These are phyloP conservation scores for Trichosporon ovoides DNA, from an alignment of 1,284 basidiomycete species.

Conservation along the genomic window DNA sequence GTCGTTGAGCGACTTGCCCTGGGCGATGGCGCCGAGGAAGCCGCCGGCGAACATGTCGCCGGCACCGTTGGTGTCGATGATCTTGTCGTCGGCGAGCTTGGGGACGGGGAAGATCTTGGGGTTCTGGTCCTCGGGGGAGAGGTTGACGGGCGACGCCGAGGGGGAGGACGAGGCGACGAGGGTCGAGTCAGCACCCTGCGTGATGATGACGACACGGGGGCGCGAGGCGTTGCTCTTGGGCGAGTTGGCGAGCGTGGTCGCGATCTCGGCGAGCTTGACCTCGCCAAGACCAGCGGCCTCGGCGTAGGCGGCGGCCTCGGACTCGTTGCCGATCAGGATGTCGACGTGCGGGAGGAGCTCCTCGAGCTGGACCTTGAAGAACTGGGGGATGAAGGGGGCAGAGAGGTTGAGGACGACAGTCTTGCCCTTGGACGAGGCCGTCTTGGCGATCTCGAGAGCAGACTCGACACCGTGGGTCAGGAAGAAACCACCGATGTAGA, in stretches of 20 bases:
- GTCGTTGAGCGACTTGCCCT: slow-evolving; percentile 74
- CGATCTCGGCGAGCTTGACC: slow-evolving; percentile 64
- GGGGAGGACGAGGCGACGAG: slow-evolving; percentile 65
- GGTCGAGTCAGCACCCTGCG: slow-evolving; percentile 79
- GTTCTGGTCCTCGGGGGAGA: slow-evolving; percentile 44
- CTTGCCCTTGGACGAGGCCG: slow-evolving; percentile 73
- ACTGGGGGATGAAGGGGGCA: slow-evolving; percentile 94
- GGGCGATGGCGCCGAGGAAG: slow-evolving; percentile 78
- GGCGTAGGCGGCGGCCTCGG: slow-evolving; percentile 86
- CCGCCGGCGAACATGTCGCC: slow-evolving; percentile 99
- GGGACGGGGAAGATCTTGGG: slow-evolving; percentile 60
- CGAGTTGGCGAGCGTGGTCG: slow-evolving; percentile 63
- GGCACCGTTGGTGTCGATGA: slow-evolving; percentile 98
- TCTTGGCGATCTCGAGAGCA: slow-evolving; percentile 70
- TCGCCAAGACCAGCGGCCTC: slow-evolving; percentile 55
- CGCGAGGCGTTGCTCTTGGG: slow-evolving; percentile 63
- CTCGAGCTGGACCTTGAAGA: slow-evolving; percentile 79
- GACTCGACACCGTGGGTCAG: slow-evolving; percentile 83
- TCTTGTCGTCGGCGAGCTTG: slow-evolving; percentile 61
- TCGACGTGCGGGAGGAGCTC: slow-evolving; percentile 76
- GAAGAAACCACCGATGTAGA: slow-evolving; percentile 97
- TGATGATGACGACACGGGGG: slow-evolving; percentile 82
- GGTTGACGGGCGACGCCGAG: slow-evolving; percentile 51
- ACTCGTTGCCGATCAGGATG: slow-evolving; percentile 88
- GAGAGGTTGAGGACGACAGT: slow-evolving; percentile 89